Evolutionary conservation across 257 asterid species (phyloP), one percentile per base, ranked within the genome.

Genomic region (Striga asiatica): DNA sequence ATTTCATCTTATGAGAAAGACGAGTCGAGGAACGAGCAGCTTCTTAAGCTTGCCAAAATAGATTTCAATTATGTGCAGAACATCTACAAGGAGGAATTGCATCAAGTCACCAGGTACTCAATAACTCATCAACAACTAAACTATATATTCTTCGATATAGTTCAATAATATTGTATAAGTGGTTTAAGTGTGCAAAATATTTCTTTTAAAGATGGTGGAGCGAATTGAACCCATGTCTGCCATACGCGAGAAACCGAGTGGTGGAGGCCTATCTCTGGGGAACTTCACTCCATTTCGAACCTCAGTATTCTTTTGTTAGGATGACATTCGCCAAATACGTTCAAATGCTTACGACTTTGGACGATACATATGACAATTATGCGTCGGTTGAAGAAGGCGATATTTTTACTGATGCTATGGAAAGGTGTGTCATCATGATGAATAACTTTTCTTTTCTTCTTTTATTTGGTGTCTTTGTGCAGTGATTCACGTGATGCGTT

Each of bases 341-440:
- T 4, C 35, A 5, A 1, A 12, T 7, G 56, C 55, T 3, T 64
- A 54, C 38, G 3, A 28, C 7, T 60, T 48, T 3, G 52, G 74
- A 68, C 17, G 74, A 73, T 11, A 68, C 68, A 5, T 68, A 39
- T 49, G 78, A 68, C 35, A 61, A 50, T 12, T 71, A 61, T 62
- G 74, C 57, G 7, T 35, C 65, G 0, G 17, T 58, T 27, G 71
- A 67, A 13, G 78, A 72, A 54, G 66, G 46, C 6, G 37, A 9
- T 1, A 35, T 42, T 22, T 60, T 72, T 18, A 60, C 69, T 6
- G 23, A 50, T 22, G 23, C 50, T 12, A 31, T 68, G 2, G 52
- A 69, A 4, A 65, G 64, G 78, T 60, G 3, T 0, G 13, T 7
- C n/a, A n/a, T n/a, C n/a, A n/a, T n/a, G n/a, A n/a, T n/a, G n/a